Evolutionary conservation across 805 yeast species (phyloP).

Genomic region (Tetrapisispora phaffii): DNA sequence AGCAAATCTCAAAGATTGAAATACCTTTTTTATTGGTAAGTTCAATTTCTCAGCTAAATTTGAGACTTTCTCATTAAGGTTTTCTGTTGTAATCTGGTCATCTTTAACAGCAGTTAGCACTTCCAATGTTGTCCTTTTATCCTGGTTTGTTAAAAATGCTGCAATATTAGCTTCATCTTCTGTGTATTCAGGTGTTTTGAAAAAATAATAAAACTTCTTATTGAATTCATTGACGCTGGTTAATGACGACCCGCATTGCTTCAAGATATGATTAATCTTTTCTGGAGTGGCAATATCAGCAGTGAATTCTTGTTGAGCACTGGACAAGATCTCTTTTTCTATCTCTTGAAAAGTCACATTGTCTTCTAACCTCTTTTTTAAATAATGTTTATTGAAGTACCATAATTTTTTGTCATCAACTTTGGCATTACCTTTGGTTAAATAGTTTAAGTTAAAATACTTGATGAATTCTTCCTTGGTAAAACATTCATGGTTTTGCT

Average conservation of each 20-base stretch:
- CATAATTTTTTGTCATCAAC: slow-evolving; percentile 70
- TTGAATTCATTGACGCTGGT: slow-evolving; percentile 45
- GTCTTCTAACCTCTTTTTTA: slow-evolving; percentile 36
- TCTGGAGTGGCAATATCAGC: slow-evolving; percentile 14
- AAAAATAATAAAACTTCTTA: slow-evolving; percentile 40
- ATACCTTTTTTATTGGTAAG: slow-evolving; percentile 33
- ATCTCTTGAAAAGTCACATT: slow-evolving; percentile 30
- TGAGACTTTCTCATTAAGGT: slow-evolving; percentile 4
- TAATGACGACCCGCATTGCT: slow-evolving; percentile 39
- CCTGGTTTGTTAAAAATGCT: slow-evolving; percentile 22
- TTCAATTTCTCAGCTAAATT: not conserved
- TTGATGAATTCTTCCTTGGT: slow-evolving; percentile 41
- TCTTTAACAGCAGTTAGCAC: slow-evolving; percentile 14
- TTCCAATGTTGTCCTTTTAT: slow-evolving; percentile 4
- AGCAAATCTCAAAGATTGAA: slow-evolving; percentile 54
- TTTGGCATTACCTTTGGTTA: slow-evolving; percentile 90
- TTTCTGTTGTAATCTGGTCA: slow-evolving; percentile 1
- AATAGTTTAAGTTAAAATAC: slow-evolving; percentile 53
- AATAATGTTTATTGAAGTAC: slow-evolving; percentile 67
- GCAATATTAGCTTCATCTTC: slow-evolving; percentile 7
- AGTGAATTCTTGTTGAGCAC: slow-evolving; percentile 11
- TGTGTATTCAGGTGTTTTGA: slow-evolving; percentile 26
- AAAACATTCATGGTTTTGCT: slow-evolving; percentile 43
- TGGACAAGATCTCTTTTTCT: slow-evolving; percentile 25
- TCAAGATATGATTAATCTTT: slow-evolving; percentile 34